Evolutionary conservation across 2,329 filamentous ascomycete species (phyloP).

Genomic region (Gaeumannomyces tritici): DNA sequence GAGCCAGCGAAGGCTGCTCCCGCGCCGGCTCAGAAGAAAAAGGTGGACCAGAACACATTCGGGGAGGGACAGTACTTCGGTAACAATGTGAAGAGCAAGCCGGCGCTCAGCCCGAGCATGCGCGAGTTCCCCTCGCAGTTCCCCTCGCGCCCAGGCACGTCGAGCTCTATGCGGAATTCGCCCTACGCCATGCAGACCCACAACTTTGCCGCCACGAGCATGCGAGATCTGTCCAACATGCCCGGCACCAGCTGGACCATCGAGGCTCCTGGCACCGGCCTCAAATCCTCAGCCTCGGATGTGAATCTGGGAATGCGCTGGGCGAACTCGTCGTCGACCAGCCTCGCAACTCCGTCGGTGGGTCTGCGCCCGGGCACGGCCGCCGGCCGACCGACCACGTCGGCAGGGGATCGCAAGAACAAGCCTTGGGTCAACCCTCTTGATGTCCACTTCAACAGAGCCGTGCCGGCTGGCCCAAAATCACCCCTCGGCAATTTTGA

Average conservation of each 20-base stretch:
- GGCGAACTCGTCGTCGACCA: constrained; percentile 19
- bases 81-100: constrained; percentile 20
- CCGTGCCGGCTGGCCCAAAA: constrained; percentile 18
- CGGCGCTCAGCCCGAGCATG: constrained; percentile 19
- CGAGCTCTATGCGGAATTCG: constrained; percentile 21
- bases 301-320: constrained; percentile 26
- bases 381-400: constrained; percentile 18
- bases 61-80: constrained; percentile 26
- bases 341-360: constrained; percentile 17
- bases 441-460: constrained; percentile 32
- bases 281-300: constrained; percentile 28
- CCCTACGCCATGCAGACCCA: constrained; percentile 24
- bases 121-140: constrained; percentile 18
- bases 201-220: constrained; percentile 30
- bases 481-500: constrained; percentile 32
- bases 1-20: neutral
- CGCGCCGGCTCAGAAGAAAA: constrained; percentile 16
- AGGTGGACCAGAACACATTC: constrained; percentile 21
- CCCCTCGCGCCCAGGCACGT: constrained; percentile 28
- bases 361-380: constrained; percentile 20
- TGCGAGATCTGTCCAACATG: constrained; percentile 29
- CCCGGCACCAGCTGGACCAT: constrained; percentile 9
- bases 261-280: constrained; percentile 8
- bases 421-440: constrained; percentile 36
- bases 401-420: constrained; percentile 22